Evolutionary conservation across 345 rosid species (phyloP).

Genomic region (Salix purpurea): DNA sequence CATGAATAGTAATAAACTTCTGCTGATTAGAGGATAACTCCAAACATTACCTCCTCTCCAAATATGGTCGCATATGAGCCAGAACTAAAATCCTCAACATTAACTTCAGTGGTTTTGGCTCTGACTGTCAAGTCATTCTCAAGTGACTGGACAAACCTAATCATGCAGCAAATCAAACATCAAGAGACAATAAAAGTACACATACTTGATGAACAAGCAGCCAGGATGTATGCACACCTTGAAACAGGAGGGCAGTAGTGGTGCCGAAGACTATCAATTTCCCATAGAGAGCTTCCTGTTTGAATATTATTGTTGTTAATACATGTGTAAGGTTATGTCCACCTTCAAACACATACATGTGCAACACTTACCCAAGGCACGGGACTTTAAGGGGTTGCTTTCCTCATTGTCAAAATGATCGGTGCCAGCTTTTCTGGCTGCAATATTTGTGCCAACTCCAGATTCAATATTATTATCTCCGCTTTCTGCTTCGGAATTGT

Average conservation of each 20-base stretch:
- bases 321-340: background rate
- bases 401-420: conserved; percentile 65
- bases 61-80: conserved; percentile 90
- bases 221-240: conserved; percentile 40
- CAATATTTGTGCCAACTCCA: background rate
- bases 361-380: conserved; percentile 64
- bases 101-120: conserved; percentile 69
- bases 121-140: conserved; percentile 87
- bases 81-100: conserved; percentile 67
- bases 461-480: conserved; percentile 29
- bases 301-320: background rate
- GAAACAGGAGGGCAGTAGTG: conserved; percentile 96
- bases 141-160: conserved; percentile 73
- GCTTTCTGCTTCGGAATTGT: conserved; percentile 29
- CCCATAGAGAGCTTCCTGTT: conserved; percentile 95
- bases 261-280: conserved; percentile 74
- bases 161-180: background rate
- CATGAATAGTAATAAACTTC: too few relatives aligned
- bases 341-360: background rate
- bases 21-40: background rate
- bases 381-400: conserved; percentile 60
- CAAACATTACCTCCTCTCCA: conserved; percentile 69
- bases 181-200: background rate
- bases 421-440: conserved; percentile 43
- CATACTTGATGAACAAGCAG: background rate